phyloP scores from a whole-genome alignment of 805 yeast genomes.

The Zygotorulaspora chibaensis region DNA sequence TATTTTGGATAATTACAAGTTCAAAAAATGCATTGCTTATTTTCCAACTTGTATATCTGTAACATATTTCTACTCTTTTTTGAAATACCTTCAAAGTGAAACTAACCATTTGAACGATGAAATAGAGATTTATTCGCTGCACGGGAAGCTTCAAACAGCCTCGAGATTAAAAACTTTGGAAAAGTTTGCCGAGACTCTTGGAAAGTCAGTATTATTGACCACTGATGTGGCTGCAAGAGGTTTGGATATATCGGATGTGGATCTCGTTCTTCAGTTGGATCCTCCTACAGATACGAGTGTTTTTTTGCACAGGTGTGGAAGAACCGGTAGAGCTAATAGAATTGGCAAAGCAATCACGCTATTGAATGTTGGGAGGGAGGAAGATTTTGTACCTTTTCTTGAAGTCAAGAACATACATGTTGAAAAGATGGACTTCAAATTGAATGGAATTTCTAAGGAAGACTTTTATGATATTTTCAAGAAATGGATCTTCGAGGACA shows the following conservation, averaged over 20 bases:
- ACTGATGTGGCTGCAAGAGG: constrained; percentile 99
- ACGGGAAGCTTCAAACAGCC: constrained; percentile 83
- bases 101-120: constrained; percentile 25
- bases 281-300: constrained; percentile 93
- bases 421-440: constrained; percentile 34
- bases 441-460: constrained; percentile 9
- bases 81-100: constrained; percentile 40
- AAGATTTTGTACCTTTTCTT: constrained; percentile 76
- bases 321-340: constrained; percentile 90
- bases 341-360: constrained; percentile 75
- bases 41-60: constrained; percentile 89
- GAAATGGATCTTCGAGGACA: constrained; percentile 63
- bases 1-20: constrained; percentile 50
- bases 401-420: constrained; percentile 61
- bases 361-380: constrained; percentile 71
- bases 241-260: constrained; percentile 91
- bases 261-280: constrained; percentile 86
- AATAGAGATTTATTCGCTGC: constrained; percentile 62
- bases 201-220: constrained; percentile 66
- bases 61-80: constrained; percentile 62
- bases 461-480: constrained; percentile 32
- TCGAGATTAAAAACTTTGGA: constrained; percentile 71
- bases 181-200: constrained; percentile 47
- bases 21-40: constrained; percentile 81
- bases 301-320: constrained; percentile 89